Base-by-base conservation (phyloP, 345 rosid species). In the Isatis tinctoria region DNA sequence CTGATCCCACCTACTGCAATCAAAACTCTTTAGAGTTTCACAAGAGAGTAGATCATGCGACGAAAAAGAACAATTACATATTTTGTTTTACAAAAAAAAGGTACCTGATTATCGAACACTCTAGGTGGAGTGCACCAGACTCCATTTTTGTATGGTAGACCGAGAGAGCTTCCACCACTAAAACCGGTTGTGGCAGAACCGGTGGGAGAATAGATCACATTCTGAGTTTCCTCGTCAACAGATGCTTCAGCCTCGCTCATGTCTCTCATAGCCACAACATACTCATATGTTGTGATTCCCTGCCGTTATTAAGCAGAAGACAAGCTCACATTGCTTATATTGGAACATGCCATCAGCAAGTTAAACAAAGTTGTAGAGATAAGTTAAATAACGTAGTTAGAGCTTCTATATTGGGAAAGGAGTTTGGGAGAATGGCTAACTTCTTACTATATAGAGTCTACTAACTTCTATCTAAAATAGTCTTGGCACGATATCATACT, bases 71-170 rank as follows among this genome's bases (percentile, higher is more conserved):
- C 8, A 0, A 13, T 36, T n/a, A 33, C 28, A 53, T 24, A 39
- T 18, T 57, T 14, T n/a, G n/a, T n/a, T n/a, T n/a, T n/a, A n/a
- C n/a, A 32, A 33, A 52, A 72, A 22, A 60, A 28, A 16, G 6
- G 11, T 84, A 93, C 98, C 97, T 91, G 94, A 86, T 93, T 82
- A 82, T 93, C 98, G 76, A 89, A 93, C 57, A 93, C 87, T 83
- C 98, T 81, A 24, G 98, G 98, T 79, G 97, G 96, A 51, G 97
- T 91, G 79, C 98, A 93, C 98, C 98, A 93, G 63, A 84, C 87
- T n/a, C 92, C 96, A 65, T 30, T 54, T 56, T 84, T 91, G 79
- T 87, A 83, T 79, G 87, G 91, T 70, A 87, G 82, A 35, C 94
- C 94, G 18, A 89, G 80, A 77, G 96, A 93, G 79, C 97, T 91